A percentile compares a stretch with the other conserved stretches of the same genome.
Conservation (phyloP, 805 yeast species). For the Zygotorulaspora florentina region DNA sequence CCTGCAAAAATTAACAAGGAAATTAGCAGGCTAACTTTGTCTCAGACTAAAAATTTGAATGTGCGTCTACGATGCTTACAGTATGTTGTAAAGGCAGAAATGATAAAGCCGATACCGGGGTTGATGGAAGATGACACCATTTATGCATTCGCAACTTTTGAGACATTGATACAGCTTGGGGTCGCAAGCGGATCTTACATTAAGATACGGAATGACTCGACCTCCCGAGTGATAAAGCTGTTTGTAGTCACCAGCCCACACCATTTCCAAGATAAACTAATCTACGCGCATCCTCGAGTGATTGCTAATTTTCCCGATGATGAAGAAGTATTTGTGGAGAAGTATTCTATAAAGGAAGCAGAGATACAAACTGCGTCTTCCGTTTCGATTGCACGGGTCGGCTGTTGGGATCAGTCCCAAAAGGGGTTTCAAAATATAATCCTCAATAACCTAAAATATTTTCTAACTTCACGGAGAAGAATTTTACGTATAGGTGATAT, state of each 20-base stretch:
- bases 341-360: constrained; percentile 2
- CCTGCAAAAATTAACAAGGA: background rate
- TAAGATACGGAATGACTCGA: constrained; percentile 6
- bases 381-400: constrained; percentile 28
- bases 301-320: constrained; percentile 17
- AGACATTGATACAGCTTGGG: constrained; percentile 18
- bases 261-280: constrained; percentile 6
- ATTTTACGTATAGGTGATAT: constrained; percentile 62
- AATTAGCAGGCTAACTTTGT: constrained; percentile 1
- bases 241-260: constrained; percentile 27
- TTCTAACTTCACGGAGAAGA: constrained; percentile 56
- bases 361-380: constrained; percentile 21
- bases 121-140: constrained; percentile 26
- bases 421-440: constrained; percentile 34
- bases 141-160: constrained; percentile 24
- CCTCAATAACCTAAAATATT: constrained; percentile 53
- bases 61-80: constrained; percentile 14
- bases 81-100: constrained; percentile 14
- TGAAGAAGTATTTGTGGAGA: constrained; percentile 8
- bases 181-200: constrained; percentile 25
- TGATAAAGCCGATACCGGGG: constrained; percentile 13
- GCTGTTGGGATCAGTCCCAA: constrained; percentile 29
- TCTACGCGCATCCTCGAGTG: constrained; percentile 28
- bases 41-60: background rate
- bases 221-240: constrained; percentile 14